phyloP scores from a whole-genome alignment of 2,329 filamentous ascomycete genomes.

The Aspergillus quadricinctus region DNA sequence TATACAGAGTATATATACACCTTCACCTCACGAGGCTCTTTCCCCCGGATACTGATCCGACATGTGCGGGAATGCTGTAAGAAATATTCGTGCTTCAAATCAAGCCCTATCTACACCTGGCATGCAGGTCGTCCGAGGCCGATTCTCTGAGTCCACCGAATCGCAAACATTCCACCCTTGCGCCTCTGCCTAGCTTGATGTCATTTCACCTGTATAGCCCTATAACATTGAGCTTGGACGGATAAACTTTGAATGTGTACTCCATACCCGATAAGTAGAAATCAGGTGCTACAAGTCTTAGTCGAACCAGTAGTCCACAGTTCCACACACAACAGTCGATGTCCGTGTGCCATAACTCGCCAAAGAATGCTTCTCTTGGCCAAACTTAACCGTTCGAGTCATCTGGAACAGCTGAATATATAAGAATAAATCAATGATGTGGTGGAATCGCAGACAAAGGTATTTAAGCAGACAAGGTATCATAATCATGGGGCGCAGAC shows the following conservation, averaged over 20 bases:
- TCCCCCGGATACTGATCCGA: not conserved
- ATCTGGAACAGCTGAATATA: not conserved
- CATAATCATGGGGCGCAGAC: conserved; percentile 10
- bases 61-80: not conserved
- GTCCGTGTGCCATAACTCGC: conserved; percentile 3
- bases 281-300: not conserved
- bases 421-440: not conserved
- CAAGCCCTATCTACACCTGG: not conserved
- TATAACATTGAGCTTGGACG: not conserved
- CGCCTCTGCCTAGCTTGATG: not conserved
- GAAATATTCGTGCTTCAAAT: not conserved
- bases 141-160: not conserved
- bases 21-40: not conserved
- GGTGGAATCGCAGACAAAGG: not conserved
- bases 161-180: not conserved
- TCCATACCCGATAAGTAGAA: not conserved
- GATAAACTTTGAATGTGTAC: not conserved
- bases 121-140: not conserved
- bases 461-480: not conserved
- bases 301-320: not conserved
- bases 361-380: not conserved
- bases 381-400: not conserved
- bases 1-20: not conserved
- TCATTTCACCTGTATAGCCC: not conserved
- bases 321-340: not conserved